These are phyloP conservation scores for Avena insularis DNA, from an alignment of 176 grass and related monocot genomes.

Conservation along the genomic window DNA sequence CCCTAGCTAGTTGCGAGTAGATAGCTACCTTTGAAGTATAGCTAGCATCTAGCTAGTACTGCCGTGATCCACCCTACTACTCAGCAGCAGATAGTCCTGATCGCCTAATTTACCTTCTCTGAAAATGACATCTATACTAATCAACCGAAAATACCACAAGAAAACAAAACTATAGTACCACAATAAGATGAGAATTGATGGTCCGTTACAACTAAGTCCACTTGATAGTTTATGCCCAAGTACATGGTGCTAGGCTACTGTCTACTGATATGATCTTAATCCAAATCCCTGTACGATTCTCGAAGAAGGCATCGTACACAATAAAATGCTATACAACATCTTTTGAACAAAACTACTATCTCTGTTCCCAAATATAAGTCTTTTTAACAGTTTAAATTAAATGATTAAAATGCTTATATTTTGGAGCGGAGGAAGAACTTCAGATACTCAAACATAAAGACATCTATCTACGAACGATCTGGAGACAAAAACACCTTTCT, in stretches of 20 bases:
- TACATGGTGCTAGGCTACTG: background rate
- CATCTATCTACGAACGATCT: too few relatives aligned
- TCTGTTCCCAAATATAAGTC: too few relatives aligned
- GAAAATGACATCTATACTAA: conserved; percentile 20
- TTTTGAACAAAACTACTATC: background rate
- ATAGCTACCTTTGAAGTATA: too few relatives aligned
- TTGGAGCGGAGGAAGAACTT: too few relatives aligned
- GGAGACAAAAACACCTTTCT: background rate
- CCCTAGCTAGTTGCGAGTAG: background rate
- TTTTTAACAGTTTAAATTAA: too few relatives aligned
- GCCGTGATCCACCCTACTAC: conserved; percentile 8
- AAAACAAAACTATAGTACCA: background rate
- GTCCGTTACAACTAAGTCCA: background rate
- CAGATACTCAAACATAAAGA: too few relatives aligned
- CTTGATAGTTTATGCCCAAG: background rate
- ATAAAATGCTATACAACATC: background rate
- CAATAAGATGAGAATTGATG: background rate
- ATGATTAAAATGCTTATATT: too few relatives aligned
- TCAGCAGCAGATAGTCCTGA: background rate
- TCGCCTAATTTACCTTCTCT: background rate
- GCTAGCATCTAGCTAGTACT: background rate
- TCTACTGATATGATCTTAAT: too few relatives aligned
- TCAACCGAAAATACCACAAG: background rate
- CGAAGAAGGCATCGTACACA: background rate
- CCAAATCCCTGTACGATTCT: background rate